Conservation (phyloP, 768 basidiomycete species). For the Leccinum boreale region DNA sequence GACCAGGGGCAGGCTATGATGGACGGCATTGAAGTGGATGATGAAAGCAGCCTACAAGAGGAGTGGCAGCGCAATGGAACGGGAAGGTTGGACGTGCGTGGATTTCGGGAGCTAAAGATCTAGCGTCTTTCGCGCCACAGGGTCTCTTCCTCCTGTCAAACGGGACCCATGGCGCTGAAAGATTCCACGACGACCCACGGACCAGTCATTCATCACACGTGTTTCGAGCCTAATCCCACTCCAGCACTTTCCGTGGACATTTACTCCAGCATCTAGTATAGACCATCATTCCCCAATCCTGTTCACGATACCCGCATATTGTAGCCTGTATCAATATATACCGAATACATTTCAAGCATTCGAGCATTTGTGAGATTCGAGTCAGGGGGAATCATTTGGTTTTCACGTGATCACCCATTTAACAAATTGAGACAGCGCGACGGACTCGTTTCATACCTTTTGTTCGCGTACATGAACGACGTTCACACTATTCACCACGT, state of each 20-base stretch:
- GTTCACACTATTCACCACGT: slow-evolving; percentile 19
- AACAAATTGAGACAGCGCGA: not conserved
- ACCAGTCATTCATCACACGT: slow-evolving; percentile 7
- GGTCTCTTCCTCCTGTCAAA: not conserved
- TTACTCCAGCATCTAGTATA: slow-evolving; percentile 28
- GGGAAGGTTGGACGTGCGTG: slow-evolving; percentile 71
- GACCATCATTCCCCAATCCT: slow-evolving; percentile 19
- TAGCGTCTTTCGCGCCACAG: slow-evolving; percentile 22
- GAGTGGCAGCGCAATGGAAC: slow-evolving; percentile 69
- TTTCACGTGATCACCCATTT: slow-evolving; percentile 13
- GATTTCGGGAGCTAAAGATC: slow-evolving; percentile 77
- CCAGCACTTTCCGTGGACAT: slow-evolving; percentile 12
- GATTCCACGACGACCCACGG: slow-evolving; percentile 12
- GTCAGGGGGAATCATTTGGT: no score
- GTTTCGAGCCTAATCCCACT: slow-evolving; percentile 4
- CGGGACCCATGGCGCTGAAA: slow-evolving; percentile 3
- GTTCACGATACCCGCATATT: slow-evolving; percentile 26
- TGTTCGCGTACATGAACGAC: slow-evolving; percentile 2
- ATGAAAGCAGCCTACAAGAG: slow-evolving; percentile 32
- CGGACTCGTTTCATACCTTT: not conserved
- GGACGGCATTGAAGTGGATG: slow-evolving; percentile 28
- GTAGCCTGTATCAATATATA: slow-evolving; percentile 30
- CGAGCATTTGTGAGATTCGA: not conserved
- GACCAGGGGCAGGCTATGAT: slow-evolving; percentile 10
- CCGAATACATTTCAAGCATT: slow-evolving; percentile 8